A percentile compares a stretch with the other conserved stretches of the same genome.
Evolutionary conservation across 208 protist genomes (phyloP).

Genomic region (Crithidia mellificae): DNA sequence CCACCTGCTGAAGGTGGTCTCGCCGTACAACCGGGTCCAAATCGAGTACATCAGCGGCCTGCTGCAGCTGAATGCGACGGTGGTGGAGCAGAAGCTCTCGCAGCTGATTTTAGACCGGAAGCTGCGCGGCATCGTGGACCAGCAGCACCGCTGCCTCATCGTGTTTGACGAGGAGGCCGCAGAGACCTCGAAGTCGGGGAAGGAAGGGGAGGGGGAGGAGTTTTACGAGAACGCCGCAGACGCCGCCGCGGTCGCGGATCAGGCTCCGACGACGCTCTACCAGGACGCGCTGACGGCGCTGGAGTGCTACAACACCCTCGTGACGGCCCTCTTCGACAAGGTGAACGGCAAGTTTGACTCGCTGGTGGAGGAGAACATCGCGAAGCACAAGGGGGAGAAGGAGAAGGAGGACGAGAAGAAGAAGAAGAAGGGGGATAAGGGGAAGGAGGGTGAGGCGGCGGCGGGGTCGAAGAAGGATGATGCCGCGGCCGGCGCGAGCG

Average conservation of each 20-base stretch:
- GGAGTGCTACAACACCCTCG: conserved; percentile 77
- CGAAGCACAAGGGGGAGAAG: conserved; percentile 48
- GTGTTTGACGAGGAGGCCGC: conserved; percentile 84
- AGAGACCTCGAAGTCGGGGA: conserved; percentile 27
- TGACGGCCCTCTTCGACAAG: conserved; percentile 90
- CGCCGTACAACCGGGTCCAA: conserved; percentile 97
- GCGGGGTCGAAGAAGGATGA: conserved; percentile 8
- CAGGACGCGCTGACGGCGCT: conserved; percentile 70
- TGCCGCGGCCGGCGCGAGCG: no score
- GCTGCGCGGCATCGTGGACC: conserved; percentile 93
- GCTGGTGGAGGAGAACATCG: conserved; percentile 78
- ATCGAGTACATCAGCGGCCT: conserved; percentile 94
- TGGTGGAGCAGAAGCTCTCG: conserved; percentile 91
- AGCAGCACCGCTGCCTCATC: conserved; percentile 91
- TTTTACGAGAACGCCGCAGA: conserved; percentile 56
- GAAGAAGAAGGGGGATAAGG: conserved; percentile 13
- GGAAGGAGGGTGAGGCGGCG: conserved; percentile 6
- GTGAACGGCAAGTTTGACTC: conserved; percentile 82
- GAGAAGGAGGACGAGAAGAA: conserved; percentile 34
- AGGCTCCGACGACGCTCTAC: conserved; percentile 63
- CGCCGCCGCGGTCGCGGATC: conserved; percentile 19
- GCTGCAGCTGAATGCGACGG: conserved; percentile 81
- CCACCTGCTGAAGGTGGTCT: conserved; percentile 95
- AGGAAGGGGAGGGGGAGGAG: conserved; percentile 15
- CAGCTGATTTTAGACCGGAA: conserved; percentile 99